Evolutionary conservation across 495 filamentous ascomycete species (phyloP).

Genomic region (Aspergillus sclerotioniger): DNA sequence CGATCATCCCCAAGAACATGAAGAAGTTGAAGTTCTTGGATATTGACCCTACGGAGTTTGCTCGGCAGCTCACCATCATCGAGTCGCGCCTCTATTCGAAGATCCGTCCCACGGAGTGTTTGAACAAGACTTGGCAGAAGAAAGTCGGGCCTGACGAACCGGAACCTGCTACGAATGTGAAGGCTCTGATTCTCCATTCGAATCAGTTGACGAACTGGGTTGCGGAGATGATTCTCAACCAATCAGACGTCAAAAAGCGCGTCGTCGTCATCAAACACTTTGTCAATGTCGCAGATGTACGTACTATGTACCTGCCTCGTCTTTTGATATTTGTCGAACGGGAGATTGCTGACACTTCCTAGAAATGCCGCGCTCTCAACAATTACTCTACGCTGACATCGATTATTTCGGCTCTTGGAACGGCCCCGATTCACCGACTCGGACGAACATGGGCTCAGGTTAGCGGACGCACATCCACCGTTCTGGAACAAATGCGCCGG

Average conservation of each 20-base stretch:
- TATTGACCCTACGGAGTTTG: conserved; percentile 94
- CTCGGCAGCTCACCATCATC: conserved; percentile 93
- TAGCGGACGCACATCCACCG: conserved; percentile 72
- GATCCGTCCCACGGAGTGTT: conserved; percentile 90
- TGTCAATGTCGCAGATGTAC: conserved; percentile 88
- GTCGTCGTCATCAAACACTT: conserved; percentile 99
- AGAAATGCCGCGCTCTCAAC: conserved; percentile 93
- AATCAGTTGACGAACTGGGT: conserved; percentile 99
- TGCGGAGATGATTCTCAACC: conserved; percentile 97
- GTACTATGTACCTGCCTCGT: not conserved
- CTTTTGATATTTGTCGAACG: too few species aligned
- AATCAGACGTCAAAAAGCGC: conserved; percentile 89
- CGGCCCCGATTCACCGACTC: conserved; percentile 90
- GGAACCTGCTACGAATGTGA: conserved; percentile 91
- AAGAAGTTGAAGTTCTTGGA: conserved; percentile 99
- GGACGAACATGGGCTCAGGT: conserved; percentile 94
- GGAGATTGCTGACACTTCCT: conserved; percentile 22
- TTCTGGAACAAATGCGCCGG: conserved; percentile 85
- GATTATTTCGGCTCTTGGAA: conserved; percentile 92
- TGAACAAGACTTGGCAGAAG: conserved; percentile 99
- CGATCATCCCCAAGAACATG: conserved; percentile 98
- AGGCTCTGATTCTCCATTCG: conserved; percentile 92
- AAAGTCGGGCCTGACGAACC: conserved; percentile 78
- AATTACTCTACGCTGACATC: conserved; percentile 99
- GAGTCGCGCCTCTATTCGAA: conserved; percentile 93